Evolutionary conservation across 768 basidiomycete genomes (phyloP).

Genomic region (Grammothele lineata): DNA sequence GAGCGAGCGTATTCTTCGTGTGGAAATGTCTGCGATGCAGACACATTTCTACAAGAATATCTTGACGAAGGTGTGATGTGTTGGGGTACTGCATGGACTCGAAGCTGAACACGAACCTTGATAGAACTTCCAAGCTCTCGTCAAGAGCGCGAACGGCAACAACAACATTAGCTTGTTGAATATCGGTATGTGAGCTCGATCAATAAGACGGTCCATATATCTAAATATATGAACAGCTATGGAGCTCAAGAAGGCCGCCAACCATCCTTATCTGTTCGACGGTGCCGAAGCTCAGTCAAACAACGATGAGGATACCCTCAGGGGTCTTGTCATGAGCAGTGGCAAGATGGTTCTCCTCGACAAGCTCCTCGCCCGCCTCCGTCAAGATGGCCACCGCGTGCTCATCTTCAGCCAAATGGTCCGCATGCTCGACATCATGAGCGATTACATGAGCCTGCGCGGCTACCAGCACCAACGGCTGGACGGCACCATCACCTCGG

Average conservation of each 20-base stretch:
- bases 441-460: slow-evolving; percentile 90
- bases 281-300: slow-evolving; percentile 74
- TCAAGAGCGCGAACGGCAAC: slow-evolving; percentile 85
- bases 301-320: slow-evolving; percentile 77
- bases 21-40: slow-evolving; percentile 96
- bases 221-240: slow-evolving; percentile 53
- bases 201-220: no score
- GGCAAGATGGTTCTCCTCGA: slow-evolving; percentile 98
- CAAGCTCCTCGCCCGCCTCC: slow-evolving; percentile 88
- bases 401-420: slow-evolving; percentile 99
- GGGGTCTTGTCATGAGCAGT: slow-evolving; percentile 97
- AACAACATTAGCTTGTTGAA: slow-evolving; percentile 94
- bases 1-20: slow-evolving; percentile 94
- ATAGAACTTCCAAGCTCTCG: slow-evolving; percentile 89
- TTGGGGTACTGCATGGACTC: background rate
- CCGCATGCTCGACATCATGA: slow-evolving; percentile 96
- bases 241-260: slow-evolving; percentile 98
- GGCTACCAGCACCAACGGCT: slow-evolving; percentile 92
- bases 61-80: slow-evolving; percentile 66
- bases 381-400: slow-evolving; percentile 91
- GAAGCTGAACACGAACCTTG: slow-evolving; percentile 2
- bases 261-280: slow-evolving; percentile 97
- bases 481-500: slow-evolving; percentile 93
- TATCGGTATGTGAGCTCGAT: slow-evolving; percentile 53
- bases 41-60: slow-evolving; percentile 99